phyloP scores from a whole-genome alignment of 805 yeast genomes.

The Ogataea henricii region DNA sequence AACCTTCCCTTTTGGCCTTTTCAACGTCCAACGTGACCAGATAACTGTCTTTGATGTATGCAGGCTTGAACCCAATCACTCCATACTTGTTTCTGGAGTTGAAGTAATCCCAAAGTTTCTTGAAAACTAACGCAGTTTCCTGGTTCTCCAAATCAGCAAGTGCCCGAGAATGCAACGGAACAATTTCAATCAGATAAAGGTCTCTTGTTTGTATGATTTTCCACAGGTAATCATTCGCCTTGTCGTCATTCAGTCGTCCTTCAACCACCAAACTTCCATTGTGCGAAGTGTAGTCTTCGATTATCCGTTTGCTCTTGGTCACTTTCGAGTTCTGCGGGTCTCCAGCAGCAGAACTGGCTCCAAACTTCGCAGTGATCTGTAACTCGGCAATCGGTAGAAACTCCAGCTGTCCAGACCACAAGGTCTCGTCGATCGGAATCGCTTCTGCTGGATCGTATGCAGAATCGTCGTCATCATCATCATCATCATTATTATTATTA shows the following conservation, averaged over 20 bases:
- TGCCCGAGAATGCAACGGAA: constrained; percentile 20
- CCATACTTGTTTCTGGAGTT: constrained; percentile 52
- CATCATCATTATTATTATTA: constrained; percentile 11
- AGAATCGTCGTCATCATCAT: constrained; percentile 9
- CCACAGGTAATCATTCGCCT: constrained; percentile 59
- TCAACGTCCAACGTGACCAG: constrained; percentile 38
- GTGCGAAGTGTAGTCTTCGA: constrained; percentile 17
- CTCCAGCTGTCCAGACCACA: constrained; percentile 27
- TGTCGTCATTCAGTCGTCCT: constrained; percentile 59
- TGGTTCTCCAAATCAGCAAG: constrained; percentile 30
- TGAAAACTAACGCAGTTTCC: constrained; percentile 27
- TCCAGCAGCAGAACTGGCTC: constrained; percentile 17
- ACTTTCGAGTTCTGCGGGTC: constrained; percentile 12
- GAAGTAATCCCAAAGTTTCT: constrained; percentile 48
- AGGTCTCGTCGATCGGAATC: constrained; percentile 17
- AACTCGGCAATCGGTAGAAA: constrained; percentile 25
- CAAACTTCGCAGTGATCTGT: constrained; percentile 15
- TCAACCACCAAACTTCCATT: constrained; percentile 45
- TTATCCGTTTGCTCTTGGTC: constrained; percentile 19
- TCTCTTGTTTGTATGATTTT: constrained; percentile 52
- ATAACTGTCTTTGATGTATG: constrained; percentile 64
- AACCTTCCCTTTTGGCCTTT: constrained; percentile 15
- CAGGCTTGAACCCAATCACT: constrained; percentile 52
- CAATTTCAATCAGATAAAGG: constrained; percentile 51
- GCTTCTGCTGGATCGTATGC: constrained; percentile 32